Evolutionary conservation across 1,139 yeast genomes (phyloP), one percentile per base, ranked within the genome.

Genomic region (Magnusiomyces fungicola): DNA sequence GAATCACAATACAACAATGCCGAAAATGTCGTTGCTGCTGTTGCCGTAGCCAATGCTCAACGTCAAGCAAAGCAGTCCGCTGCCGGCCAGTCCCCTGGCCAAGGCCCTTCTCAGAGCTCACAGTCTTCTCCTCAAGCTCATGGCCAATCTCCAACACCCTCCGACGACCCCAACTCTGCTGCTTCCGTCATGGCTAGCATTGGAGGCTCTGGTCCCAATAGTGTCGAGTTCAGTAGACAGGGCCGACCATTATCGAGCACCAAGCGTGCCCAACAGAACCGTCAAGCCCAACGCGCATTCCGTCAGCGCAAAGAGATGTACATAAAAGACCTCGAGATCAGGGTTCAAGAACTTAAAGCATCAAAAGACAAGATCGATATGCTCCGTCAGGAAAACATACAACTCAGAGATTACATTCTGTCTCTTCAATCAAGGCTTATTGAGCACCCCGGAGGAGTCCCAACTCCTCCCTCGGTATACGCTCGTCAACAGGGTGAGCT

Each of bases 251-350:
- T 83, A 38, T 75, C 82, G 14, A 75, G 73, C 53, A 79, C 94
- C 39, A 86, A 85, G 66, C 77, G 96, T 56, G 96, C 96, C 1
- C 87, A 83, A 18, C 96, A 88, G 66, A 88, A 88, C 69, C 73
- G 96, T 61, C 81, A 79, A 53, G 96, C 96, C 1, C 96, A 88
- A 67, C 78, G 86, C 58, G 95, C 95, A 10, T 88, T 87, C 68
- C 75, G 96, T 62, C 81, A 80, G 61, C 74, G 96, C 51, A 82
- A 84, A 63, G 95, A 86, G 58, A 76, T 78, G 53, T 80, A 85
- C 60, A 79, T 88, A 57, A 83, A 81, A 65, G 90, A 86, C 46
- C 72, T 88, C 54, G 96, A 88, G 68, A 67, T 71, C 36, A 81
- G 81, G 62, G 86, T 85, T 4, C 73, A 75, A 45, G 83, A 81